Conservation (phyloP, 2,329 filamentous ascomycete species). For the Myriosclerotinia curreyana region DNA sequence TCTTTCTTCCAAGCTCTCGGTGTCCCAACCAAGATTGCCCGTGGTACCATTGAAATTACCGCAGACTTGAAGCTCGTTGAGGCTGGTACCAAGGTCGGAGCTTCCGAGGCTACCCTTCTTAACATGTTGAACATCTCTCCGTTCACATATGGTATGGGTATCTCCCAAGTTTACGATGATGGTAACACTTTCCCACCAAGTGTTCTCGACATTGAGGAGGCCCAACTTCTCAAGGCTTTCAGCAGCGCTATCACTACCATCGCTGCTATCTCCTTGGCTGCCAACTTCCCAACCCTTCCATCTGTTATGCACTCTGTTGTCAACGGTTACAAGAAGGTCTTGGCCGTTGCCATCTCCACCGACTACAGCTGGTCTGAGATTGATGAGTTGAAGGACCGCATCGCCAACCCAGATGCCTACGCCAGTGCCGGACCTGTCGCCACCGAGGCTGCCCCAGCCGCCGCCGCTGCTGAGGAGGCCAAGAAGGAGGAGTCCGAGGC, state of each 20-base stretch:
- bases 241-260: slow-evolving; percentile 79
- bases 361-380: slow-evolving; percentile 95
- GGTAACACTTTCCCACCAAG: slow-evolving; percentile 85
- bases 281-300: slow-evolving; percentile 93
- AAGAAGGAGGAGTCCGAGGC: slow-evolving; percentile 64
- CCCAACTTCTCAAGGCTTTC: slow-evolving; percentile 86
- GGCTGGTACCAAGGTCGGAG: slow-evolving; percentile 88
- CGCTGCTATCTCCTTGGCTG: slow-evolving; percentile 83
- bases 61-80: slow-evolving; percentile 97
- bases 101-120: slow-evolving; percentile 96
- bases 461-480: slow-evolving; percentile 50
- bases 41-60: slow-evolving; percentile 99
- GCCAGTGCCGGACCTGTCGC: slow-evolving; percentile 75
- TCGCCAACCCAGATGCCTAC: slow-evolving; percentile 97
- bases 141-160: slow-evolving; percentile 98
- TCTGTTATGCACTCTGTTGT: slow-evolving; percentile 94
- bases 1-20: slow-evolving; percentile 99
- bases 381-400: slow-evolving; percentile 97
- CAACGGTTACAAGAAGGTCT: slow-evolving; percentile 97
- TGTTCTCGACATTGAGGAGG: slow-evolving; percentile 92
- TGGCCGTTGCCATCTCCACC: slow-evolving; percentile 85
- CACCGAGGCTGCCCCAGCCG: slow-evolving; percentile 51
- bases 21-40: slow-evolving; percentile 99
- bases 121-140: slow-evolving; percentile 99
- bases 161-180: slow-evolving; percentile 94